Evolutionary conservation across 148 eudicot species (phyloP).

Genomic region (Tetragonia tetragonoides): DNA sequence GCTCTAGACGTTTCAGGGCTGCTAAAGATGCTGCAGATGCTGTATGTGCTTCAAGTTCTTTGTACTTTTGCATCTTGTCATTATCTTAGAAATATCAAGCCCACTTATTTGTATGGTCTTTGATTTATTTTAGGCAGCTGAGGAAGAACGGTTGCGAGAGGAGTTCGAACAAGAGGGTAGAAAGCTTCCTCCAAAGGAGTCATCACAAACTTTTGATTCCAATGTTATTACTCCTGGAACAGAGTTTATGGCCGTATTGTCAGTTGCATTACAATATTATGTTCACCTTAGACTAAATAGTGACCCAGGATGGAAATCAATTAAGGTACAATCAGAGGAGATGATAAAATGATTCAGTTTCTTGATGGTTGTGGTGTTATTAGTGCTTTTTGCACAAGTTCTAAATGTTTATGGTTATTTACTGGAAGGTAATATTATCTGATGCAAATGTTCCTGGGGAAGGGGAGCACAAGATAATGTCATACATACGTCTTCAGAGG

Average conservation of each 20-base stretch:
- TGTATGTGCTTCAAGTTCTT: slow-evolving; percentile 41
- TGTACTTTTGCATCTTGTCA: background rate
- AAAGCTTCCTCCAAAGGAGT: slow-evolving; percentile 71
- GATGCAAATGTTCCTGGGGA: slow-evolving; percentile 99
- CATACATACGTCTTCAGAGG: slow-evolving; percentile 95
- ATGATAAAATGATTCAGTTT: background rate
- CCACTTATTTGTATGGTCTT: slow-evolving; percentile 13
- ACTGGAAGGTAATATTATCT: slow-evolving; percentile 85
- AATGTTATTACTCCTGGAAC: slow-evolving; percentile 98
- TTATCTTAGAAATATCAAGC: background rate
- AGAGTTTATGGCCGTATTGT: slow-evolving; percentile 86
- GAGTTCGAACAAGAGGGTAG: slow-evolving; percentile 90
- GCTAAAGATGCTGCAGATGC: slow-evolving; percentile 98
- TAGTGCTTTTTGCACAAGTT: background rate
- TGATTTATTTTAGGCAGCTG: slow-evolving; percentile 57
- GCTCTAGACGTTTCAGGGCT: slow-evolving; percentile 96
- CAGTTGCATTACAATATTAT: slow-evolving; percentile 89
- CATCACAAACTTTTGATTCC: slow-evolving; percentile 78
- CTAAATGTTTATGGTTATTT: slow-evolving; percentile 8
- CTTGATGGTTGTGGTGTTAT: background rate
- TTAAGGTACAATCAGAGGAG: slow-evolving; percentile 53
- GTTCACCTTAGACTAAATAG: slow-evolving; percentile 78
- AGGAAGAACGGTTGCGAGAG: slow-evolving; percentile 73
- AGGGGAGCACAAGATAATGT: slow-evolving; percentile 99
- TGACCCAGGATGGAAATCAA: slow-evolving; percentile 95